Conservation (phyloP, 2,329 filamentous ascomycete species). For the Pestalotiopsis sp. region DNA sequence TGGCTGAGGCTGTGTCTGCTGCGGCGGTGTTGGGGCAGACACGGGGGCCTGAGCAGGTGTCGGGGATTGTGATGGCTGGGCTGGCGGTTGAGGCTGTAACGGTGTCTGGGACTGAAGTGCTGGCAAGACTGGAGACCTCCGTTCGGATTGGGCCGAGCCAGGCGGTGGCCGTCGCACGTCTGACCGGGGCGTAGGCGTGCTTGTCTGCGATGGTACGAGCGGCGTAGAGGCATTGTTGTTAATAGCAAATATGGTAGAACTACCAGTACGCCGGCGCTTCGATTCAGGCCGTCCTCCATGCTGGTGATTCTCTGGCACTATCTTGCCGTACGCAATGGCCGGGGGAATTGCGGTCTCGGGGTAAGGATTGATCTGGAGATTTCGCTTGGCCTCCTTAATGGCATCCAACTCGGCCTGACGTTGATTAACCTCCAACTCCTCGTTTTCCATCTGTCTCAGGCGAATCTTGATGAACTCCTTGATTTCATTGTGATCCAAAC, state of each 20-base stretch:
- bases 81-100: neutral
- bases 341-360: conserved; percentile 44
- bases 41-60: neutral
- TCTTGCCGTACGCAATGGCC: conserved; percentile 53
- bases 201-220: neutral
- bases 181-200: conserved; percentile 1
- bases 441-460: conserved; percentile 30
- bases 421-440: conserved; percentile 40
- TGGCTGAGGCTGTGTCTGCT: neutral
- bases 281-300: conserved; percentile 36
- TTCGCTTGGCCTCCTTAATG: conserved; percentile 48
- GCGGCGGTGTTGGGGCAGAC: neutral
- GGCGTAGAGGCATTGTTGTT: conserved; percentile 29
- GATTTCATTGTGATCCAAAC: conserved; percentile 57
- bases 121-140: conserved; percentile 16
- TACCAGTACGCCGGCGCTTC: conserved; percentile 52
- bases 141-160: neutral
- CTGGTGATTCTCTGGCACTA: conserved; percentile 47
- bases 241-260: conserved; percentile 30
- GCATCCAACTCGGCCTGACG: conserved; percentile 43
- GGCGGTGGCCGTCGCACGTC: neutral
- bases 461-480: conserved; percentile 66
- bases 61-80: neutral
- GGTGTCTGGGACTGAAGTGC: conserved; percentile 1
- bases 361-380: conserved; percentile 44